Percentiles rank a stretch among this genome's conserved stretches.
Evolutionary conservation across 176 grass and related monocot species (phyloP).

Genomic region (Aechmea fasciata): DNA sequence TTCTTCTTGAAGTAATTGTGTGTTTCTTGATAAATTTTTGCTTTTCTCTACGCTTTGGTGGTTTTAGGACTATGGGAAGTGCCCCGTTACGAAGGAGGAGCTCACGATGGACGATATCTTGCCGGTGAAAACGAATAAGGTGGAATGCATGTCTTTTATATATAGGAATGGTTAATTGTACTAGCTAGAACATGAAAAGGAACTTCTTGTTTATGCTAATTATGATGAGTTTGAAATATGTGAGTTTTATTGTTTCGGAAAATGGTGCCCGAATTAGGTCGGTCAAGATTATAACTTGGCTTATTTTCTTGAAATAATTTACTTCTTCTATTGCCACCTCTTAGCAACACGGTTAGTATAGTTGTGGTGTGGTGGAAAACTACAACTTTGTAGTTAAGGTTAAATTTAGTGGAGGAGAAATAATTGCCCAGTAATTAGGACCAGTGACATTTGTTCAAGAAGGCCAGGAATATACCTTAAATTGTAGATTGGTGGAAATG

Average conservation of each 20-base stretch:
- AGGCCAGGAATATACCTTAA: neutral
- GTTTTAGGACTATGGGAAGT: constrained; percentile 80
- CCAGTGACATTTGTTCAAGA: neutral
- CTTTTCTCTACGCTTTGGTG: neutral
- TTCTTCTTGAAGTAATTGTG: neutral
- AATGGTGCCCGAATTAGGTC: too few relatives aligned
- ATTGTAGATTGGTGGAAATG: neutral
- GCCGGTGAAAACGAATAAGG: constrained; percentile 88
- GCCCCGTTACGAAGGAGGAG: constrained; percentile 90
- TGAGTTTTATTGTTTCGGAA: too few relatives aligned
- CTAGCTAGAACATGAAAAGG: neutral
- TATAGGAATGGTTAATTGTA: constrained; percentile 1
- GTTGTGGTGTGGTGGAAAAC: too few relatives aligned
- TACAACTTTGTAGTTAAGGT: neutral
- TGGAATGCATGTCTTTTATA: constrained; percentile 13
- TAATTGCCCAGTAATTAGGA: neutral
- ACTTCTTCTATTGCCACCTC: too few relatives aligned
- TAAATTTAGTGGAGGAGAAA: neutral
- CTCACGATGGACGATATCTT: constrained; percentile 81
- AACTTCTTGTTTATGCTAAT: neutral
- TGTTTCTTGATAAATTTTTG: neutral
- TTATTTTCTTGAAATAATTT: too few relatives aligned
- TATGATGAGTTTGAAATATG: neutral
- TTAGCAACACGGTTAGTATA: too few relatives aligned
- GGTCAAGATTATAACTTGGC: too few relatives aligned